Base-by-base conservation (phyloP, 345 rosid genomes). In the Arabidopsis arenosa region DNA sequence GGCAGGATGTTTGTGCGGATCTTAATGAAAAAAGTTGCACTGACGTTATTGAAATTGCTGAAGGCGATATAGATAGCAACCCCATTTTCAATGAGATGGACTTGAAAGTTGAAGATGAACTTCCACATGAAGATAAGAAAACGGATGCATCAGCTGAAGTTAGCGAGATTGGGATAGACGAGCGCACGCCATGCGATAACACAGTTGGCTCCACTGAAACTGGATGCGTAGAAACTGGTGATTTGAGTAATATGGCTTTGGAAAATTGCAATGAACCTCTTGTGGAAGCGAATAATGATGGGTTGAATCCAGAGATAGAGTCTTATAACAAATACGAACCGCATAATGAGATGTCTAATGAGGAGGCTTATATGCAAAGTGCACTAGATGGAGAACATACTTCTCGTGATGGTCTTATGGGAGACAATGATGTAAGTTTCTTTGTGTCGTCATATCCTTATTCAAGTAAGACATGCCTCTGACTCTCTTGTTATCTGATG, bases 371-470 rank as follows among this genome's bases (percentile, higher is more conserved):
- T 70, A 72, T 63, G 66, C 85, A 67, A 72, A 76, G 33, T 75
- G 78, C 67, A 71, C 66, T 35, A 68, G 83, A 82, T 78, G 72
- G 37, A 44, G 89, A 73, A 63, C 49, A 57, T 39, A 30, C 73
- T 74, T 68, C 65, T 72, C 51, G 66, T 6, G 81, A 74, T 71
- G 70, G 61, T 77, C 21, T 73, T 68, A 49, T 26, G 52, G 83
- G 68, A 68, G 78, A 86, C 78, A 66, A 40, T 56, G 73, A 58
- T 61, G 97, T 88, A 88, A 85, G 91, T 83, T 60, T 41, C 36
- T 7, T 77, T 58, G 49, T 65, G 55, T 68, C 49, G 51, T 72
- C 56, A 33, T 15, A 56, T 49, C 66, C 17, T 18, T 58, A 40
- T 65, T 72, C 26, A 49, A 40, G 55, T 71, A 52, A 80, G 69